phyloP scores from a whole-genome alignment of 768 basidiomycete genomes.

The Candolleomyces efflorescens region DNA sequence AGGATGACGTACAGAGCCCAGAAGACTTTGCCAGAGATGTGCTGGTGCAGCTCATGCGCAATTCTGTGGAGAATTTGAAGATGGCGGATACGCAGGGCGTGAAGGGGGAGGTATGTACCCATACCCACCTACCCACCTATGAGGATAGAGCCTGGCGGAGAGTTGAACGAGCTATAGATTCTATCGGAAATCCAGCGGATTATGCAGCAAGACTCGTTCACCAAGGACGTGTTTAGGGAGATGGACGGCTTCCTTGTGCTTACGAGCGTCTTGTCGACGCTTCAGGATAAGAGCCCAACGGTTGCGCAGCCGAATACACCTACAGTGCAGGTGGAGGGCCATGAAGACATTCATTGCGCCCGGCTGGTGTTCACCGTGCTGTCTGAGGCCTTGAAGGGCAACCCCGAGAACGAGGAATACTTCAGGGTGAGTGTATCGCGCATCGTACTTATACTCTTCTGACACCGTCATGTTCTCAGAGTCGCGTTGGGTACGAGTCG shows the following conservation, averaged over 20 bases:
- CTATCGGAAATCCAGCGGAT: conserved; percentile 64
- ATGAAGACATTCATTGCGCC: conserved; percentile 46
- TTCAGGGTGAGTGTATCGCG: conserved; percentile 51
- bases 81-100: conserved; percentile 33
- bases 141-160: background rate
- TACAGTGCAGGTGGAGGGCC: conserved; percentile 28
- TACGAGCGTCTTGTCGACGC: conserved; percentile 65
- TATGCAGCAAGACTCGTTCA: conserved; percentile 58
- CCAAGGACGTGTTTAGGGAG: conserved; percentile 76
- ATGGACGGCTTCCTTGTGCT: conserved; percentile 77
- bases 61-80: conserved; percentile 68
- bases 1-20: conserved; percentile 45
- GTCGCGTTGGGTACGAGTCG: conserved; percentile 59
- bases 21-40: conserved; percentile 76
- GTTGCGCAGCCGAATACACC: conserved; percentile 20
- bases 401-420: conserved; percentile 53
- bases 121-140: no score
- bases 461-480: conserved; percentile 30
- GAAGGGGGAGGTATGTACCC: conserved; percentile 46
- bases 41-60: conserved; percentile 65
- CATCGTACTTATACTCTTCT: conserved; percentile 1
- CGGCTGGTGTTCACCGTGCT: conserved; percentile 61
- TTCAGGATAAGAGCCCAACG: conserved; percentile 26
- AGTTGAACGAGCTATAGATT: conserved; percentile 33
- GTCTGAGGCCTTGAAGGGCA: conserved; percentile 58